These are phyloP conservation scores for Marchantia paleacea DNA, from an alignment of 225 moss, liverwort and hornwort genomes.

Conservation along the genomic window DNA sequence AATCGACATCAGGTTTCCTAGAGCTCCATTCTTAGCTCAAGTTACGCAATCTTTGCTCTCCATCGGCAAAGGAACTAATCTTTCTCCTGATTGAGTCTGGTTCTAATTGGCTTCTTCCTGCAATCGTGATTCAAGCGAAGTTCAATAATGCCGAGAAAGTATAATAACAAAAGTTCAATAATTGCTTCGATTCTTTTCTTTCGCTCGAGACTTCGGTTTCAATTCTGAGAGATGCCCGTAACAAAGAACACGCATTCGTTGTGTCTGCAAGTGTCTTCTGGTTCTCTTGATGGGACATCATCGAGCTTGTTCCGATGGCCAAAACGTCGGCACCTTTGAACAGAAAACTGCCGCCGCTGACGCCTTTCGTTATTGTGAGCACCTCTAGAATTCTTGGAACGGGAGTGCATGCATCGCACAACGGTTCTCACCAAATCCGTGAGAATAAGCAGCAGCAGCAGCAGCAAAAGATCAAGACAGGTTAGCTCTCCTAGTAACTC, in stretches of 20 bases:
- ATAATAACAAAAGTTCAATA: no score
- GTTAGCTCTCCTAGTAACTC: no score
- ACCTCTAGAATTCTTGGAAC: neutral
- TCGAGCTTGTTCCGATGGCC: neutral
- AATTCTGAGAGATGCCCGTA: neutral
- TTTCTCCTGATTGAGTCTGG: no score
- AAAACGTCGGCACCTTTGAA: neutral
- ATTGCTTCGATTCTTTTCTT: neutral
- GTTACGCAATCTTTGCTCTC: no score
- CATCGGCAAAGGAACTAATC: no score
- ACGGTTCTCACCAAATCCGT: neutral
- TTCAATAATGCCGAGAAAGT: no score
- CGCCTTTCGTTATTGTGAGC: neutral
- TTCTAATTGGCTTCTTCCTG: no score
- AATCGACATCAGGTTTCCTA: no score
- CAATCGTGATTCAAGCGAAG: no score
- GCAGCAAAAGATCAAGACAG: neutral
- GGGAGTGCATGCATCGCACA: neutral
- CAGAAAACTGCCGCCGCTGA: neutral
- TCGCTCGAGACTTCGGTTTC: neutral
- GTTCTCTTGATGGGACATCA: neutral
- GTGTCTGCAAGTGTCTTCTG: neutral
- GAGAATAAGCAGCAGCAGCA: neutral
- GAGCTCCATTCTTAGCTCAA: no score
- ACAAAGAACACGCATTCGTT: neutral